These are phyloP conservation scores for Solanum appendiculatum DNA, from an alignment of 257 asterid species.

Conservation along the genomic window DNA sequence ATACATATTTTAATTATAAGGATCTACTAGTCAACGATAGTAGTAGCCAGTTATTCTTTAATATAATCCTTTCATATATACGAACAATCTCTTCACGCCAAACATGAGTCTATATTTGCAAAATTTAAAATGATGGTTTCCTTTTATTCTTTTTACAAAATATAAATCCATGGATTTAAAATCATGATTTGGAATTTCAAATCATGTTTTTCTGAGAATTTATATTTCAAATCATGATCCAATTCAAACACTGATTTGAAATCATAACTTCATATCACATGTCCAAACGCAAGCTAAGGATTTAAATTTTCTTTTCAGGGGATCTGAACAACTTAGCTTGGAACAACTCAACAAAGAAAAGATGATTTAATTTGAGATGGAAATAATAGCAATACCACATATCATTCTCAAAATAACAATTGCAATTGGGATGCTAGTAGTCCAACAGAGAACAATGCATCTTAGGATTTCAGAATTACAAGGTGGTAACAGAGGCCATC, in stretches of 20 bases:
- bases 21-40: fast-evolving
- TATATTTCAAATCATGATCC: not conserved
- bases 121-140: not conserved
- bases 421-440: not conserved
- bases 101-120: not conserved
- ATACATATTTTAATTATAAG: too few relatives aligned
- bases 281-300: not conserved
- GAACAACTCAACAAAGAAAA: not conserved
- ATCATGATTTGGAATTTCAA: not conserved
- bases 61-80: too few relatives aligned
- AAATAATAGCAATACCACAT: not conserved
- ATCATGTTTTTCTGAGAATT: not conserved
- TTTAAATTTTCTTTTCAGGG: not conserved
- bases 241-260: not conserved
- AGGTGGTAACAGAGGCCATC: not conserved
- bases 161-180: too few relatives aligned
- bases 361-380: not conserved
- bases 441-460: not conserved
- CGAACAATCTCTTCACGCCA: not conserved
- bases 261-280: not conserved
- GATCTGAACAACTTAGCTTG: not conserved
- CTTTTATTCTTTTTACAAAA: not conserved
- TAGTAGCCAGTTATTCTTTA: too few relatives aligned
- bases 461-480: not conserved
- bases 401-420: not conserved